These are phyloP conservation scores for Euphorbia peplus DNA, from an alignment of 345 rosid species.

Conservation along the genomic window DNA sequence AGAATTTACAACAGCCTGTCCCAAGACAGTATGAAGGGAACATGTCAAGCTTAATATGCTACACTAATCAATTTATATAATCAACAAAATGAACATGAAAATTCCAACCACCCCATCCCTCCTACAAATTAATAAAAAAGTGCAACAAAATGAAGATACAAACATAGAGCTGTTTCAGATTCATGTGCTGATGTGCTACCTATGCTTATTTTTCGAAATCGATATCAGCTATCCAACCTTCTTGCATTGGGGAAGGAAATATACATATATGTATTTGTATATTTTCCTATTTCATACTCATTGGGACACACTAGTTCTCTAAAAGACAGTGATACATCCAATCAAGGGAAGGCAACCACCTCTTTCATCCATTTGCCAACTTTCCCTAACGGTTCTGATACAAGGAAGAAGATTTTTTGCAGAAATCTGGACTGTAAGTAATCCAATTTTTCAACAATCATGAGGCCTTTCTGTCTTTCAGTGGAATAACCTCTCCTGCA, in stretches of 20 bases:
- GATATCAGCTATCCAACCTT: neutral
- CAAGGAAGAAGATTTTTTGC: conserved; percentile 48
- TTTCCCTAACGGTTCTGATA: conserved; percentile 75
- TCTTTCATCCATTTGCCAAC: conserved; percentile 63
- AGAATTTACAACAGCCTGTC: conserved; percentile 51
- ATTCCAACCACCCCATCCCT: neutral
- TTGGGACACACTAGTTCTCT: neutral
- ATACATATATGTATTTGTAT: no score
- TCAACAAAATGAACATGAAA: neutral
- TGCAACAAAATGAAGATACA: neutral
- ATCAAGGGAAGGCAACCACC: conserved; percentile 40
- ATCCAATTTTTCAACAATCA: conserved; percentile 87
- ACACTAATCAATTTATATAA: neutral
- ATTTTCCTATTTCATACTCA: neutral
- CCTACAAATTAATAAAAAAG: neutral
- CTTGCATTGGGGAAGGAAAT: neutral
- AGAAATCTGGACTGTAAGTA: conserved; percentile 83
- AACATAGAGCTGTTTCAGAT: neutral
- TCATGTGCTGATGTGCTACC: no score
- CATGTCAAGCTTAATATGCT: conserved; percentile 4
- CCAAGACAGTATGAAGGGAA: conserved; percentile 21
- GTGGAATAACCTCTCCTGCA: conserved; percentile 92
- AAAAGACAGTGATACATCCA: conserved; percentile 4
- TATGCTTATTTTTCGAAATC: neutral
- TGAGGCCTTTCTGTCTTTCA: conserved; percentile 80